Percentiles rank a stretch among this genome's conserved stretches.
phyloP scores from a whole-genome alignment of 1,139 yeast species.

The Hyphopichia buzzinii region DNA sequence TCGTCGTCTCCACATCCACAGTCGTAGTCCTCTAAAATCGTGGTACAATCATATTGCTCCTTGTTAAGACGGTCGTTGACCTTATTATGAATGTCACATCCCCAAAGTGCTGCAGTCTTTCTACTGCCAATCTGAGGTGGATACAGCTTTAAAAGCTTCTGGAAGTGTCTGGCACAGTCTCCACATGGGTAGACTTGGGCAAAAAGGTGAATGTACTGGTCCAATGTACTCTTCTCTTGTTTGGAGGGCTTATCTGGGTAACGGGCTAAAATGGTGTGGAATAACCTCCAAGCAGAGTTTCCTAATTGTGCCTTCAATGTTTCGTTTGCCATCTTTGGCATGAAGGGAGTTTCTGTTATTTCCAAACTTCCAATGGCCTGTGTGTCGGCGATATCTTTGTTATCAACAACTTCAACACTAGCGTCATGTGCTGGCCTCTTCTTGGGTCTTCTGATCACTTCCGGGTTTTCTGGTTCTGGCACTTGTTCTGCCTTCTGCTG shows the following conservation, averaged over 20 bases:
- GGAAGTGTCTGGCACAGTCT: slow-evolving; percentile 93
- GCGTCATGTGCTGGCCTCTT: background rate
- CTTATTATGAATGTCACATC: slow-evolving; percentile 87
- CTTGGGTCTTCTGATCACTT: slow-evolving; percentile 2
- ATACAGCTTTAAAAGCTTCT: slow-evolving; percentile 56
- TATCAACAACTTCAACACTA: background rate
- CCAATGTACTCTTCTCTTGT: slow-evolving; percentile 61
- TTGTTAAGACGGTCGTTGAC: slow-evolving; percentile 76
- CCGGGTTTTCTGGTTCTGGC: background rate
- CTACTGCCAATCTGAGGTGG: slow-evolving; percentile 87
- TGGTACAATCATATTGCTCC: slow-evolving; percentile 76
- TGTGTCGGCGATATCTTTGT: background rate
- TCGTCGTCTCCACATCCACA: slow-evolving; percentile 92
- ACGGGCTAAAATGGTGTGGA: slow-evolving; percentile 88
- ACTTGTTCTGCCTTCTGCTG: background rate
- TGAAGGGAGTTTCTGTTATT: slow-evolving; percentile 56
- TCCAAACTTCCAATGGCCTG: slow-evolving; percentile 8
- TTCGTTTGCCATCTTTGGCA: slow-evolving; percentile 80
- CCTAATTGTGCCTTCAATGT: slow-evolving; percentile 72
- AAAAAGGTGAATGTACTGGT: slow-evolving; percentile 53
- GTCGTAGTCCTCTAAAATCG: slow-evolving; percentile 83
- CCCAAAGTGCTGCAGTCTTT: slow-evolving; percentile 90
- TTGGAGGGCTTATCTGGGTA: slow-evolving; percentile 79
- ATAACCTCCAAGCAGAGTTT: slow-evolving; percentile 79
- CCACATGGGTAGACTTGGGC: slow-evolving; percentile 90